phyloP scores from a whole-genome alignment of 805 yeast species.

The Candida gorgasii region DNA sequence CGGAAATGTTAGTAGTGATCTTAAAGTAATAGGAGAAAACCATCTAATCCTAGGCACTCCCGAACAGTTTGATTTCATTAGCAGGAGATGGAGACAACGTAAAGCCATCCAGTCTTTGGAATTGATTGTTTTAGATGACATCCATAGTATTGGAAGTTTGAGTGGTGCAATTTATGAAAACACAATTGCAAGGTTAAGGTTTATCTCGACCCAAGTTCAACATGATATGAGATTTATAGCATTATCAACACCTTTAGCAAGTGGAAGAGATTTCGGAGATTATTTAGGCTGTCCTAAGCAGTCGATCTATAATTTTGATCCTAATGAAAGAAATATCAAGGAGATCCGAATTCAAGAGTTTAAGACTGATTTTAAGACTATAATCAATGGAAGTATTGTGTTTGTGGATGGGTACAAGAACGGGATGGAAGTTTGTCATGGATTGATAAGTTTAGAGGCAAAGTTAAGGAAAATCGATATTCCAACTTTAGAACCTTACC shows the following conservation, averaged over 20 bases:
- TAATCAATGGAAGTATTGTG: slow-evolving; percentile 10
- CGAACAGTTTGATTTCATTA: slow-evolving; percentile 66
- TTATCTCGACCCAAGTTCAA: slow-evolving; percentile 67
- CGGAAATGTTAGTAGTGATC: slow-evolving; percentile 54
- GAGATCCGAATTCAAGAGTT: slow-evolving; percentile 56
- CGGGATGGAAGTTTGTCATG: slow-evolving; percentile 8
- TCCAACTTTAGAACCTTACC: slow-evolving; percentile 39
- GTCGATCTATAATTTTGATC: slow-evolving; percentile 67
- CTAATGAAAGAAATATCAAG: slow-evolving; percentile 62
- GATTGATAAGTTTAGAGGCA: slow-evolving; percentile 33
- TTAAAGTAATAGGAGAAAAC: slow-evolving; percentile 53
- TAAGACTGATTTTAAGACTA: slow-evolving; percentile 35
- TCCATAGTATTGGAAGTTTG: slow-evolving; percentile 50
- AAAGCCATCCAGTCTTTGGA: slow-evolving; percentile 68
- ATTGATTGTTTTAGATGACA: slow-evolving; percentile 70
- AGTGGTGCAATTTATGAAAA: slow-evolving; percentile 70
- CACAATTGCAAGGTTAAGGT: slow-evolving; percentile 67
- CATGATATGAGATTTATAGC: slow-evolving; percentile 61
- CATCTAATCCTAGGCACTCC: slow-evolving; percentile 82
- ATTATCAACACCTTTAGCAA: slow-evolving; percentile 67
- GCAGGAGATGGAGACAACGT: slow-evolving; percentile 83
- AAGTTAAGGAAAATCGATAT: slow-evolving; percentile 42
- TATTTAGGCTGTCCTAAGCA: slow-evolving; percentile 78
- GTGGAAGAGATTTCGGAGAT: slow-evolving; percentile 74
- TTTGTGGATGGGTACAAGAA: slow-evolving; percentile 11